These are phyloP conservation scores for Dioscorea zingiberensis DNA, from an alignment of 106 monocot genomes.

Conservation along the genomic window DNA sequence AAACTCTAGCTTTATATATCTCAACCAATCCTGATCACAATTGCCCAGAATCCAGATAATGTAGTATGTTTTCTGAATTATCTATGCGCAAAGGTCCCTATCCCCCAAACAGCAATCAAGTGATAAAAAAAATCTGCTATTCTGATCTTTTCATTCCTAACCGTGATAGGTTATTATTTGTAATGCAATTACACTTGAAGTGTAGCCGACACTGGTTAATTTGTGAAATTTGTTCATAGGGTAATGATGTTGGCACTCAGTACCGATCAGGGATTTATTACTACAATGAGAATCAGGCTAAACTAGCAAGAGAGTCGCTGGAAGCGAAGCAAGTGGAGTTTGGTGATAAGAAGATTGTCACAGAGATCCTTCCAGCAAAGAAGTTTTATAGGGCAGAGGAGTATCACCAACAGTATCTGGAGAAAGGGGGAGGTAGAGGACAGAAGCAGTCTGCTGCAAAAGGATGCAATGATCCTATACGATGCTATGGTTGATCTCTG, in stretches of 20 bases:
- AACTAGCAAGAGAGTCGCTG: slow-evolving; percentile 37
- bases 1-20: too few species aligned
- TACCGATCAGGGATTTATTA: slow-evolving; percentile 84
- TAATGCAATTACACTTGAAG: not conserved
- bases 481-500: slow-evolving; percentile 63
- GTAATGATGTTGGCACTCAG: slow-evolving; percentile 74
- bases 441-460: slow-evolving; percentile 55
- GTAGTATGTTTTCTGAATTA: too few species aligned
- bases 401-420: slow-evolving; percentile 84
- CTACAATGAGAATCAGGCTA: slow-evolving; percentile 56
- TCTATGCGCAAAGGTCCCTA: too few species aligned
- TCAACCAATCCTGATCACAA: too few species aligned
- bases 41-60: too few species aligned
- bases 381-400: slow-evolving; percentile 78
- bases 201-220: too few species aligned
- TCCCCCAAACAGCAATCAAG: too few species aligned
- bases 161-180: too few species aligned
- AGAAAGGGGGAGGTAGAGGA: slow-evolving; percentile 53
- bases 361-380: slow-evolving; percentile 75
- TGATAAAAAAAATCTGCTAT: too few species aligned
- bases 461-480: slow-evolving; percentile 74
- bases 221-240: slow-evolving; percentile 17
- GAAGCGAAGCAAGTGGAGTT: slow-evolving; percentile 48
- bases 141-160: too few species aligned
- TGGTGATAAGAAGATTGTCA: slow-evolving; percentile 37